Evolutionary conservation across 768 basidiomycete genomes (phyloP), one percentile per base, ranked within the genome.

Genomic region (Rhizopogon vinicolor): DNA sequence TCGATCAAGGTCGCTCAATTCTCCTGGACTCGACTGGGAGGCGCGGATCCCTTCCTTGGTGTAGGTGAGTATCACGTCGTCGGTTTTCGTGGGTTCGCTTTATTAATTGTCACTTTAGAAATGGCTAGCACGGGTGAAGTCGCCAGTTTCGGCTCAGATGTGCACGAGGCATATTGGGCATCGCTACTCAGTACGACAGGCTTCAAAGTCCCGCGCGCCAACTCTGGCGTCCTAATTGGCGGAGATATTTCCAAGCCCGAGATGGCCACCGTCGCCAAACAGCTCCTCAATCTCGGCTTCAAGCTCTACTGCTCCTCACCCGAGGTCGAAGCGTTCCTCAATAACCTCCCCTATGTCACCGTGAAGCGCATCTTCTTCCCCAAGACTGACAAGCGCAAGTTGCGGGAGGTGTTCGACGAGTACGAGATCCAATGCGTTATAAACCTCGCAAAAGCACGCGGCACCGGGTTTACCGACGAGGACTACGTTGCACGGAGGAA

Each of bases 111-210:
- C 7, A 43, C n/a, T 16, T 42, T 67, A 91, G 94, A 97, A 78
- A 98, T 98, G 96, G 94, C 95, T 3, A 94, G 91, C 65, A 98
- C 96, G 7, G 96, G 96, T 37, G 96, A 99, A 71, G 93, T 99
- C 29, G 97, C 97, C 12, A 86, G 91, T 61, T 99, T 98, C 69
- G 97, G 95, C 35, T 82, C 84, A 63, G 91, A 96, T 66, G 79
- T 98, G 44, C 85, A 95, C 60, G 97, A 99, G 72, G 97, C 96
- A 13, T 95, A 94, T 73, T 94, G 93, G 93, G 86, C 91, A 2
- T 87, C 96, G 2, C 77, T 97, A n/a, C 85, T 93, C 48, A 93
- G 91, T 59, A 94, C 91, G 7, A 99, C 93, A 29, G 95, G 95
- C 14, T 97, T 98, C 82, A 96, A 91, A 72, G 77, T 93, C 51